A percentile compares a stretch with the other conserved stretches of the same genome.
Conservation (phyloP, 2,329 filamentous ascomycete species). For the Claviceps humidiphila region DNA sequence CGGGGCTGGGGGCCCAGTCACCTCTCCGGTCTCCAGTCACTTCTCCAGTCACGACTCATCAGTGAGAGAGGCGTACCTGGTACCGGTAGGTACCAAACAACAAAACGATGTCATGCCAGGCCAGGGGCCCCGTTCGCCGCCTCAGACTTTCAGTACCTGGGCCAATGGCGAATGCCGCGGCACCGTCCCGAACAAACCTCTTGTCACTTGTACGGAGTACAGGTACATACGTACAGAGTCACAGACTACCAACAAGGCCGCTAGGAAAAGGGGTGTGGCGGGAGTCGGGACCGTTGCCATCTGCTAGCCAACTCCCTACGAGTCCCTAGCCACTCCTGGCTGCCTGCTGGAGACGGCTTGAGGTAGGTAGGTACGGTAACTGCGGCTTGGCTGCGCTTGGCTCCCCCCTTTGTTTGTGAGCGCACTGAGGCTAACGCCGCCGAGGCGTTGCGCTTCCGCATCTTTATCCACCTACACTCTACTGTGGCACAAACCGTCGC, state of each 20-base stretch:
- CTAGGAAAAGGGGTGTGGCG: not conserved
- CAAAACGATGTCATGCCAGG: not conserved
- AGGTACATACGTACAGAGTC: too few species aligned
- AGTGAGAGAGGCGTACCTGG: too few species aligned
- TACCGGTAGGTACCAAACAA: not conserved
- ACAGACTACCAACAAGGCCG: not conserved
- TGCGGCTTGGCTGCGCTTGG: not conserved
- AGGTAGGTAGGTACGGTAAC: not conserved
- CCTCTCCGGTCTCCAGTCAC: too few species aligned
- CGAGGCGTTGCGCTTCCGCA: not conserved
- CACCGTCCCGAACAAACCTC: not conserved
- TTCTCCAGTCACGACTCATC: too few species aligned
- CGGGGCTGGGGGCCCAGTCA: not conserved
- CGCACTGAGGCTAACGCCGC: not conserved
- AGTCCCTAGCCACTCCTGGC: not conserved
- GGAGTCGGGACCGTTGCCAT: not conserved
- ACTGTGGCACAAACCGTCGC: not conserved
- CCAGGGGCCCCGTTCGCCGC: slow-evolving; percentile 2
- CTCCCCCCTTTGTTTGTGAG: not conserved
- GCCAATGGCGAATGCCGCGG: not conserved
- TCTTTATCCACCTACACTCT: not conserved
- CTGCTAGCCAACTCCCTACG: not conserved
- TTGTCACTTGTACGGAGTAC: too few species aligned
- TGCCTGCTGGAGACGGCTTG: not conserved
- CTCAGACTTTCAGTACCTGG: not conserved